Conservation (phyloP, 306 rosid genomes). For the Vicia faba region DNA sequence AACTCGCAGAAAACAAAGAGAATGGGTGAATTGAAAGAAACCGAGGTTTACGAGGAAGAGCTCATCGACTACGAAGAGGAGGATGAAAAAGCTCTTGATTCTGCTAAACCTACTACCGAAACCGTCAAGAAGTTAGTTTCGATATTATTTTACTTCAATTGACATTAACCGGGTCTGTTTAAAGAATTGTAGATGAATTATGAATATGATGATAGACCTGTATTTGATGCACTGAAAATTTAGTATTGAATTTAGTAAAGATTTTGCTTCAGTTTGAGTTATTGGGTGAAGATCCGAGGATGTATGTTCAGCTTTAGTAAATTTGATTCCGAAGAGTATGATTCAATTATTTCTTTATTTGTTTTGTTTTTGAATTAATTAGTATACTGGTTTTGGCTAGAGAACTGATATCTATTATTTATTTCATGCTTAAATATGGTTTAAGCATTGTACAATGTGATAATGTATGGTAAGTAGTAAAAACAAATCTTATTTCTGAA, state of each 20-base stretch:
- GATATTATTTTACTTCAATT: not conserved
- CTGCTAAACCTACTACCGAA: conserved; percentile 56
- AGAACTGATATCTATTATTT: not conserved
- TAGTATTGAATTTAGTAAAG: not conserved
- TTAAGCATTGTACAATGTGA: not conserved
- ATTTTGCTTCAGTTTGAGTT: no score
- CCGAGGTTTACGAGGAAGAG: conserved; percentile 73
- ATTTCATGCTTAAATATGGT: not conserved
- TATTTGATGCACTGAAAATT: not conserved
- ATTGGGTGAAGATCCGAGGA: no score
- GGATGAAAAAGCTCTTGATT: conserved; percentile 61
- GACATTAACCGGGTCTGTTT: not conserved
- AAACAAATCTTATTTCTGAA: not conserved
- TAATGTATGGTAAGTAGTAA: not conserved
- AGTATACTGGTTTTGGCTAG: not conserved
- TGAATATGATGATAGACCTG: not conserved
- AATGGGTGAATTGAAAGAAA: conserved; percentile 76
- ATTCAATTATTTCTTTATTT: not conserved
- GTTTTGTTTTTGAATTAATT: not conserved
- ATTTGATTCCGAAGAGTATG: not conserved
- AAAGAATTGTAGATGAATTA: not conserved
- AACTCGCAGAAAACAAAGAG: conserved; percentile 11
- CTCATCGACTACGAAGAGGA: conserved; percentile 75
- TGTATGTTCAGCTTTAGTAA: no score
- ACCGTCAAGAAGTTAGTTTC: conserved; percentile 62